Percentiles rank a stretch among this genome's conserved stretches.
phyloP scores from a whole-genome alignment of 2,329 filamentous ascomycete genomes.

The Beauveria scarabaeidicola region DNA sequence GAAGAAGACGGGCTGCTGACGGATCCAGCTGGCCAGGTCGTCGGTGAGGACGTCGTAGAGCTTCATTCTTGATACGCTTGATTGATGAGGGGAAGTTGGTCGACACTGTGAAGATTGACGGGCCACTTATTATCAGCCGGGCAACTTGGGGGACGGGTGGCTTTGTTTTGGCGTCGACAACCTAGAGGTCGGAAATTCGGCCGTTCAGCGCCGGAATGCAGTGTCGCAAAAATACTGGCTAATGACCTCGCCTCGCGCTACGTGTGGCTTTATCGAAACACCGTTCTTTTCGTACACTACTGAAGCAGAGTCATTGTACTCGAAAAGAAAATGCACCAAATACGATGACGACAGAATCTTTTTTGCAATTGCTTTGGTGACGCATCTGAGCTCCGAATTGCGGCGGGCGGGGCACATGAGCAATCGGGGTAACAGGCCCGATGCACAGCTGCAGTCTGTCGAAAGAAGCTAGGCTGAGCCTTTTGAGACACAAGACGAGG shows the following conservation, averaged over 20 bases:
- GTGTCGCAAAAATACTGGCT: neutral
- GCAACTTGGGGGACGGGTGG: neutral
- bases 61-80: conserved; percentile 38
- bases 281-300: fast-evolving
- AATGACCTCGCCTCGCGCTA: neutral
- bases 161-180: neutral
- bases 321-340: neutral
- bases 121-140: neutral
- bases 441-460: neutral
- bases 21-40: conserved; percentile 54
- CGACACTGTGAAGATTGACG: neutral
- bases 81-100: neutral
- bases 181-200: neutral
- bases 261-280: too few species aligned
- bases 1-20: conserved; percentile 65
- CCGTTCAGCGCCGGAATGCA: neutral
- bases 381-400: neutral
- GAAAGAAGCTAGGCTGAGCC: neutral
- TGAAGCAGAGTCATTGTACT: neutral
- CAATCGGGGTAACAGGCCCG: neutral
- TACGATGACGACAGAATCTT: neutral
- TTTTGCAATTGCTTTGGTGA: neutral
- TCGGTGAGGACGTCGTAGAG: conserved; percentile 47
- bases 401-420: neutral
- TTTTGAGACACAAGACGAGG: neutral